Conservation (phyloP, 305 asterid species). For the Rubia balearica region DNA sequence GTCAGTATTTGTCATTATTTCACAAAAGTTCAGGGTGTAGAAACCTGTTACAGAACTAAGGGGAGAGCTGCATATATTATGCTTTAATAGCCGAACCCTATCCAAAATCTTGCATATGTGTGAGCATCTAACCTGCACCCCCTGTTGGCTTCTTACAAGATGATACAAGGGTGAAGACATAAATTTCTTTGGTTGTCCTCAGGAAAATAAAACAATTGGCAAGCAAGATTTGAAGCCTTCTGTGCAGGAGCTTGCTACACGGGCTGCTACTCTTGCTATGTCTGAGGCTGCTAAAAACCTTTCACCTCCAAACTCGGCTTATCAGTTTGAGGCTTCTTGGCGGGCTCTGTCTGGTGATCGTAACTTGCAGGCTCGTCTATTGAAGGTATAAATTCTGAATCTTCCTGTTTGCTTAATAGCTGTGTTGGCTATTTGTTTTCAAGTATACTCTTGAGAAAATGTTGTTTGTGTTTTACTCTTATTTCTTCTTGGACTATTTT, state of each 20-base stretch:
- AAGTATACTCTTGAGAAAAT: not conserved
- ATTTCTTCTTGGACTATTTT: not conserved
- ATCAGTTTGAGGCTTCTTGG: constrained; percentile 90
- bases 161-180: not conserved
- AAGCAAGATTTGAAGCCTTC: constrained; percentile 54
- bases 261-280: constrained; percentile 70
- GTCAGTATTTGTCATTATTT: not conserved
- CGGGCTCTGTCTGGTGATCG: constrained; percentile 76
- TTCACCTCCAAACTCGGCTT: constrained; percentile 76
- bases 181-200: constrained; percentile 11
- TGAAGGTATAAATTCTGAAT: constrained; percentile 47
- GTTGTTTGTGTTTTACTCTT: not conserved
- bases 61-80: not conserved
- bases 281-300: constrained; percentile 81
- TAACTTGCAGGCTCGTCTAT: constrained; percentile 56
- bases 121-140: not conserved
- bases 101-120: not conserved
- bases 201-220: constrained; percentile 37
- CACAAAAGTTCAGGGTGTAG: not conserved
- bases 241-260: constrained; percentile 80
- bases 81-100: not conserved
- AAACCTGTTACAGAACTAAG: not conserved
- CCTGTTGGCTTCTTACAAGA: not conserved
- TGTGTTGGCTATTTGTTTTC: not conserved
- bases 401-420: constrained; percentile 9